Evolutionary conservation across 129 eudicot genomes (phyloP), one percentile per base, ranked within the genome.

Genomic region (Heracleum sosnowskyi): DNA sequence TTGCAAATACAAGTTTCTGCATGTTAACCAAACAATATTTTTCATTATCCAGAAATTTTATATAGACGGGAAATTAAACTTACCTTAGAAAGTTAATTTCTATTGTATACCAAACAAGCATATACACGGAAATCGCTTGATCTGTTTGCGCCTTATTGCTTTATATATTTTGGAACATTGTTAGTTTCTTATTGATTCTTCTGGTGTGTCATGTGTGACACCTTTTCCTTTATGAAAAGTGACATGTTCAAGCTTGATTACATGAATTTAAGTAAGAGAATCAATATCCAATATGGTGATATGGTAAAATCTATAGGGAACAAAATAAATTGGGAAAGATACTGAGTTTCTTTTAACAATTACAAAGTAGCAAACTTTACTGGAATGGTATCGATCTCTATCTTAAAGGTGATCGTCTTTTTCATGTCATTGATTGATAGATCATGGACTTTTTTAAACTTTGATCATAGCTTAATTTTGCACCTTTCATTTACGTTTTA

Each of bases 371-470:
- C 68, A 36, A 73, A 73, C 76, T 73, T 73, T 73, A 73, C 34
- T 73, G 12, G 40, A 41, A n/a, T 11, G 35, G 16, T 44, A 12
- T 16, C n/a, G 55, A 73, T 73, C 55, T 73, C 34, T 24, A 41
- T 73, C 53, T 73, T 73, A 73, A 73, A 73, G 76, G 55, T 18
- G 10, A 15, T 73, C 46, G n/a, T 40, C 76, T 73, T 73, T 73
- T 73, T 24, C 53, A n/a, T 73, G 22, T 41, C 55, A 73, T 31
- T 73, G 53, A 73, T 73, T 73, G 76, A 73, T 24, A n/a, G 76
- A 73, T 73, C 55, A 73, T 73, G 12, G 41, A 4, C 76, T 73
- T 73, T 71, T n/a, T 41, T 31, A 26, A 26, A 42, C 55, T 12
- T 34, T 34, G 26, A 9, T 40, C 24, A 73, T 73, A 73, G 35